Evolutionary conservation across 768 basidiomycete genomes (phyloP).

Genomic region (Suillus placidus): DNA sequence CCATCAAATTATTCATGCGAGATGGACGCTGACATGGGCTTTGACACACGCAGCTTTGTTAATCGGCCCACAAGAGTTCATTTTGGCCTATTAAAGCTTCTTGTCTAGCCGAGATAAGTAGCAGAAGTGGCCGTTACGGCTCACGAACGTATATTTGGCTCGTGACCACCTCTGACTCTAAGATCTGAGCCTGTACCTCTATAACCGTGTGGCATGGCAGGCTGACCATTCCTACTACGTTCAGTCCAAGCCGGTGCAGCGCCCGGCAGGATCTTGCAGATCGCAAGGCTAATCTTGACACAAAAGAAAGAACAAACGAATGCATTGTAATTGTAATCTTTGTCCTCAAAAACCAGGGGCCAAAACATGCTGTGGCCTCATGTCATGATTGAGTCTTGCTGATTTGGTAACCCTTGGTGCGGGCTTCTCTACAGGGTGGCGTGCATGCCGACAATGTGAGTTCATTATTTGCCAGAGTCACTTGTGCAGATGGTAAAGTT

Average conservation of each 20-base stretch:
- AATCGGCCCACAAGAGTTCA: conserved; percentile 2
- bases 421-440: conserved; percentile 13
- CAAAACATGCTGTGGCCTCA: conserved; percentile 33
- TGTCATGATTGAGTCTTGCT: conserved; percentile 15
- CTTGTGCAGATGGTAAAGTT: conserved; percentile 2
- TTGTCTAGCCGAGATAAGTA: conserved; percentile 4
- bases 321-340: background rate
- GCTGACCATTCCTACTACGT: background rate
- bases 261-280: conserved; percentile 17
- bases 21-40: background rate
- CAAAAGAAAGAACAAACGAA: conserved; percentile 16
- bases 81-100: background rate
- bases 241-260: conserved; percentile 2
- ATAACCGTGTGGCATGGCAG: background rate
- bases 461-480: conserved; percentile 22
- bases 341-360: background rate
- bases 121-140: background rate
- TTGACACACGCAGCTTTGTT: background rate
- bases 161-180: background rate
- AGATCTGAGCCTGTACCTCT: background rate
- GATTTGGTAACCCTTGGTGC: conserved; percentile 18
- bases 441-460: conserved; percentile 12
- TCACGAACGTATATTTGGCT: background rate
- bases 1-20: background rate
- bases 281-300: conserved; percentile 26